Evolutionary conservation across 768 basidiomycete species (phyloP), one percentile per base, ranked within the genome.

Genomic region (Xerocomellus amylosporus): DNA sequence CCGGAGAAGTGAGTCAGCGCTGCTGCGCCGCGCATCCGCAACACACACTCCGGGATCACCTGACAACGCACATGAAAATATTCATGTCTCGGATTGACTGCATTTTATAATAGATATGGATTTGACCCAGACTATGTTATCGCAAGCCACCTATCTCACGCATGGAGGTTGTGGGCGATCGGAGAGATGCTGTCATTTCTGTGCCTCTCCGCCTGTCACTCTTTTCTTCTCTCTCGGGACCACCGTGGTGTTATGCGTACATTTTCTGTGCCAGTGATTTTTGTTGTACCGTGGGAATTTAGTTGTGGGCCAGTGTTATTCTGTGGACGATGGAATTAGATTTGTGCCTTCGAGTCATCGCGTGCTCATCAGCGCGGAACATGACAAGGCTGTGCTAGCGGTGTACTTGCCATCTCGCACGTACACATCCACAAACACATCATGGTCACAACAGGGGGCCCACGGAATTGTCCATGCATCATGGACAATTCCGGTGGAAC

Each of bases 1-100:
- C 45, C 48, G 37, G 50, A 55, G 51, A 55, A 50, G 65, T 67
- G 65, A 65, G 64, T 65, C 56, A 67, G 60, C 49, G 49, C 45
- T 54, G 41, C 40, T 36, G 39, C 20, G 41, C 42, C 39, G 26
- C n/a, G n/a, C n/a, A n/a, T 40, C 49, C 46, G 54, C 62, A 53
- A 44, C n/a, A 19, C 38, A 28, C n/a, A n/a, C 31, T 33, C 26
- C n/a, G n/a, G 51, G 30, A 22, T 46, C 53, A 37, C 53, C 22
- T 58, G 54, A 37, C 50, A 51, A 51, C 34, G 49, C 40, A 31
- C 49, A 49, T 60, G 51, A 55, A 59, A 51, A 20, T 13, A 17
- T 31, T 53, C 47, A 43, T 49, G 51, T 49, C 43, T 55, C 37
- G 54, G 56, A 57, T 53, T 34, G 43, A 52, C 59, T 47, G 54